A percentile compares a stretch with the other conserved stretches of the same genome.
phyloP scores from a whole-genome alignment of 2,329 filamentous ascomycete species.

The Parascedosporium putredinis region DNA sequence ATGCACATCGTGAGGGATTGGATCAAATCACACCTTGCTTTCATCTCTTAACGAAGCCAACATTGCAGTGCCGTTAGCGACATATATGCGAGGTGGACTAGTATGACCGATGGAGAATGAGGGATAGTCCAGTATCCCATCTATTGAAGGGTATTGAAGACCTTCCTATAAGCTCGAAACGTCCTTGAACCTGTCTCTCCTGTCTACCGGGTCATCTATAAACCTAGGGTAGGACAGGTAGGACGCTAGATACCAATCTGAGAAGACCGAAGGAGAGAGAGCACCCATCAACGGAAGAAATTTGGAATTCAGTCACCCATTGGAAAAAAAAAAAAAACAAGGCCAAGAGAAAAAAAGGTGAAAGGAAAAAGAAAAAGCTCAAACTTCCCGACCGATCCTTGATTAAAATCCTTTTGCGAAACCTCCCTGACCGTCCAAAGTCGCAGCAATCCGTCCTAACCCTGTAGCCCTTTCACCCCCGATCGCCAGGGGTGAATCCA shows the following conservation, averaged over 20 bases:
- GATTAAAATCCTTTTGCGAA: slow-evolving; percentile 3
- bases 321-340: slow-evolving; percentile 6
- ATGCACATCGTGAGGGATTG: too few species aligned
- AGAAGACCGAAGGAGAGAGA: slow-evolving; percentile 1
- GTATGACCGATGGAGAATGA: background rate
- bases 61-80: too few species aligned
- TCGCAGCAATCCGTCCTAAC: slow-evolving; percentile 2
- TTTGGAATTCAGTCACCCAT: background rate
- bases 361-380: background rate
- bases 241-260: background rate
- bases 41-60: too few species aligned
- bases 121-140: background rate
- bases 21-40: too few species aligned
- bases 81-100: background rate
- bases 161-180: background rate
- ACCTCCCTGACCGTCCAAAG: background rate
- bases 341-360: background rate
- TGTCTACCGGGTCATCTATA: background rate
- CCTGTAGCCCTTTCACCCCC: background rate
- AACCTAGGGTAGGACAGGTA: background rate
- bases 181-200: background rate
- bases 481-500: background rate
- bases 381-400: slow-evolving; percentile 1
- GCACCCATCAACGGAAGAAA: slow-evolving; percentile 1
- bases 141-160: background rate